Conservation (phyloP, 257 asterid species). For the Lycium barbarum region DNA sequence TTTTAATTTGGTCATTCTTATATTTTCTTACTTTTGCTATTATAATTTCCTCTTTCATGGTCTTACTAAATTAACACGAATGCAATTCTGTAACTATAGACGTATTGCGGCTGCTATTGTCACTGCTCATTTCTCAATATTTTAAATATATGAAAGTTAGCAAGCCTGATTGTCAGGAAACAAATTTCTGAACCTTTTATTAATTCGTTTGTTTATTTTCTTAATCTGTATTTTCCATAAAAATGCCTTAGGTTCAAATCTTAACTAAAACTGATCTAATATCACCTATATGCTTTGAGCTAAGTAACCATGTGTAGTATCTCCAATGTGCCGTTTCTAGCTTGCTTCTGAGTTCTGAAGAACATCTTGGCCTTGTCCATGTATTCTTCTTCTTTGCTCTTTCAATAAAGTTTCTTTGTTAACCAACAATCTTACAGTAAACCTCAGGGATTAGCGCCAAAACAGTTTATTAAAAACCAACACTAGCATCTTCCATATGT, state of each 20-base stretch:
- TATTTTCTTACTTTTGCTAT: not conserved
- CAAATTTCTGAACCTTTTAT: not conserved
- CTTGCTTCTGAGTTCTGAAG: not conserved
- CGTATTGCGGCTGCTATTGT: not conserved
- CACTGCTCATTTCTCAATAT: not conserved
- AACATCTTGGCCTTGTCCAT: not conserved
- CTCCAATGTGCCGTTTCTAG: not conserved
- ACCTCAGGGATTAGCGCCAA: not conserved
- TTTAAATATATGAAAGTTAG: not conserved
- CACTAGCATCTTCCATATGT: not conserved
- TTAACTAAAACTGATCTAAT: constrained; percentile 7
- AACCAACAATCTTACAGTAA: not conserved
- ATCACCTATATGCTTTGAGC: not conserved
- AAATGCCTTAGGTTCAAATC: not conserved
- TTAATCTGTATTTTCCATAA: not conserved
- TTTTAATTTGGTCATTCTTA: not conserved
- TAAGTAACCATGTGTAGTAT: not conserved
- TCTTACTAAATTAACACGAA: not conserved
- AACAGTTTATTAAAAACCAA: not conserved
- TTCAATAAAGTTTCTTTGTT: not conserved
- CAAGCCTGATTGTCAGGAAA: not conserved
- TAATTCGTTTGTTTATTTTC: not conserved
- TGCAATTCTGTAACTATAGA: not conserved
- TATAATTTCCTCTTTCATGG: not conserved
- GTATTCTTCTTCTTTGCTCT: not conserved